Percentiles rank a stretch among this genome's conserved stretches.
Conservation (phyloP, 805 yeast species). For the Candida silvicultrix region DNA sequence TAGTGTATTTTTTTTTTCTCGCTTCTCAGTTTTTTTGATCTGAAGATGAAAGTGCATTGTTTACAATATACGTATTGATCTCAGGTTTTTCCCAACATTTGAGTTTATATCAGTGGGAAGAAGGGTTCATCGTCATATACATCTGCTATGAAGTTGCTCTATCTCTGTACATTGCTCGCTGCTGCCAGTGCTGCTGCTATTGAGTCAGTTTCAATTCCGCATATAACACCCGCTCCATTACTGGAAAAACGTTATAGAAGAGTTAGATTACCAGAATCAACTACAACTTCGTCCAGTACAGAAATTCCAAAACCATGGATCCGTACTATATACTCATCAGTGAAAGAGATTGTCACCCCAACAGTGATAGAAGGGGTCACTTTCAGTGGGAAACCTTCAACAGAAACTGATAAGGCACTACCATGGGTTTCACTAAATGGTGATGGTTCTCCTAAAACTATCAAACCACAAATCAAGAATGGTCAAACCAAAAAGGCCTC, state of each 20-base stretch:
- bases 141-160: not conserved
- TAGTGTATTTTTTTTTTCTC: not conserved
- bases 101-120: too few species aligned
- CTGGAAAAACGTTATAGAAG: conserved; percentile 23
- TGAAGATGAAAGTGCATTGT: too few species aligned
- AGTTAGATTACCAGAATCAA: conserved; percentile 25
- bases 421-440: conserved; percentile 80
- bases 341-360: conserved; percentile 65
- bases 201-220: not conserved
- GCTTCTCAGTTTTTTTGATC: not conserved
- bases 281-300: conserved; percentile 26
- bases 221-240: conserved; percentile 3
- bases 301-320: conserved; percentile 59
- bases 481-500: conserved; percentile 59
- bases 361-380: conserved; percentile 54
- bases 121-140: too few species aligned
- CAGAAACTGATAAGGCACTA: conserved; percentile 54
- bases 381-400: conserved; percentile 37
- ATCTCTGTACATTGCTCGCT: not conserved
- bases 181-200: not conserved
- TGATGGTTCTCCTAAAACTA: conserved; percentile 75
- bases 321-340: conserved; percentile 56
- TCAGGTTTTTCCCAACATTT: too few species aligned
- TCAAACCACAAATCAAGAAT: conserved; percentile 67
- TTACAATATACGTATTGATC: too few species aligned